These are phyloP conservation scores for Massospora cicadina DNA, from an alignment of 371 early-diverging fungal species.

Conservation along the genomic window DNA sequence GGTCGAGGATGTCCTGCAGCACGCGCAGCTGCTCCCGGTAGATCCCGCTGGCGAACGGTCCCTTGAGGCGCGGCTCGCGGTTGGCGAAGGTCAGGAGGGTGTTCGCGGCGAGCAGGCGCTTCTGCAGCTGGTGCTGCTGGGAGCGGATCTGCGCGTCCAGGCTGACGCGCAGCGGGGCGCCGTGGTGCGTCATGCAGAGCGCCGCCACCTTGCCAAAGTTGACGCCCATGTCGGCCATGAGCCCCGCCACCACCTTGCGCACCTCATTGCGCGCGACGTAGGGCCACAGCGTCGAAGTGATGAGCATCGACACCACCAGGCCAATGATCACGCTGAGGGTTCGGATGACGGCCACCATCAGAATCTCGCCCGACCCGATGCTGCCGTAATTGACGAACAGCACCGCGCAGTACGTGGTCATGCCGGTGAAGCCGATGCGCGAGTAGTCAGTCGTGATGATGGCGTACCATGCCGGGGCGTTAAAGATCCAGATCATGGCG, in stretches of 20 bases:
- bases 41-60: slow-evolving; percentile 32
- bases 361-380: not conserved
- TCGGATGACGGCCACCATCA: slow-evolving; percentile 12
- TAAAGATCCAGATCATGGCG: slow-evolving; percentile 7
- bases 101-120: not conserved
- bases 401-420: slow-evolving; percentile 3
- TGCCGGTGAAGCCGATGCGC: slow-evolving; percentile 1
- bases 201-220: slow-evolving; percentile 17
- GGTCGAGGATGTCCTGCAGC: slow-evolving; percentile 30
- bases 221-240: slow-evolving; percentile 19
- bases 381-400: not conserved
- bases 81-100: slow-evolving; percentile 4
- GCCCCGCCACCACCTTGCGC: slow-evolving; percentile 23
- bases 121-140: slow-evolving; percentile 1
- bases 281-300: slow-evolving; percentile 38
- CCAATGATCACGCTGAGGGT: slow-evolving; percentile 31
- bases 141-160: not conserved
- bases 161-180: slow-evolving; percentile 14
- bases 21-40: slow-evolving; percentile 33
- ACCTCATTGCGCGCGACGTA: slow-evolving; percentile 35
- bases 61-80: slow-evolving; percentile 32
- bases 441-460: slow-evolving; percentile 1
- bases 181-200: slow-evolving; percentile 13
- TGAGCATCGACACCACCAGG: slow-evolving; percentile 25
- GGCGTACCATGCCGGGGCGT: slow-evolving; percentile 5